These are phyloP conservation scores for Closterium sp. DNA, from an alignment of 139 green algal genomes.

Conservation along the genomic window DNA sequence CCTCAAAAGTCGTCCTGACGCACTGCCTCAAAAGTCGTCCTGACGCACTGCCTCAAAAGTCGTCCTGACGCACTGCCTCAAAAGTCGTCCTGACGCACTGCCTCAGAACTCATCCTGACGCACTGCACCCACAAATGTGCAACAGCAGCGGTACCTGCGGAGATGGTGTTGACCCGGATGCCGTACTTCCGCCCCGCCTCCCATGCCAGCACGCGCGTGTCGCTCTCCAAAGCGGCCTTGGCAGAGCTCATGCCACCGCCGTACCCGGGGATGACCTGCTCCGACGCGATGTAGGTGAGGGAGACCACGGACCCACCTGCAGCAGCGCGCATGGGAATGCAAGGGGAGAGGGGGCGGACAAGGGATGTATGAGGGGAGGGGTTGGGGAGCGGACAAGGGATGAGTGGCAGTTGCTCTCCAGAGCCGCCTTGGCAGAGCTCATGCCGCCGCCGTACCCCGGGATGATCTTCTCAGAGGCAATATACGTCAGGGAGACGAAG, in stretches of 20 bases:
- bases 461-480: conserved; percentile 86
- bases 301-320: conserved; percentile 76
- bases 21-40: too few relatives aligned
- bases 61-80: too few relatives aligned
- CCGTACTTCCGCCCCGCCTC: conserved; percentile 92
- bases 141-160: conserved; percentile 76
- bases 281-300: conserved; percentile 96
- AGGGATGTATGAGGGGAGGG: too few relatives aligned
- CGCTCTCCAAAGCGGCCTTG: conserved; percentile 94
- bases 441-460: conserved; percentile 98
- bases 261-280: conserved; percentile 93
- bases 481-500: conserved; percentile 93
- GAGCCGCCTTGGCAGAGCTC: conserved; percentile 92
- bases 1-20: too few relatives aligned
- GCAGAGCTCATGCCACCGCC: conserved; percentile 96
- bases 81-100: too few relatives aligned
- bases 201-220: conserved; percentile 83
- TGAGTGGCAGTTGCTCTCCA: conserved; percentile 69
- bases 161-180: conserved; percentile 90
- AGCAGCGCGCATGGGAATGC: too few relatives aligned
- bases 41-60: too few relatives aligned
- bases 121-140: too few relatives aligned
- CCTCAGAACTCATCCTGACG: too few relatives aligned
- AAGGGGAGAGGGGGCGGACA: too few relatives aligned
- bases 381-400: neutral